Percentiles rank a stretch among this genome's conserved stretches.
Evolutionary conservation across 306 rosid genomes (phyloP).

Genomic region (Dryas octopetala): DNA sequence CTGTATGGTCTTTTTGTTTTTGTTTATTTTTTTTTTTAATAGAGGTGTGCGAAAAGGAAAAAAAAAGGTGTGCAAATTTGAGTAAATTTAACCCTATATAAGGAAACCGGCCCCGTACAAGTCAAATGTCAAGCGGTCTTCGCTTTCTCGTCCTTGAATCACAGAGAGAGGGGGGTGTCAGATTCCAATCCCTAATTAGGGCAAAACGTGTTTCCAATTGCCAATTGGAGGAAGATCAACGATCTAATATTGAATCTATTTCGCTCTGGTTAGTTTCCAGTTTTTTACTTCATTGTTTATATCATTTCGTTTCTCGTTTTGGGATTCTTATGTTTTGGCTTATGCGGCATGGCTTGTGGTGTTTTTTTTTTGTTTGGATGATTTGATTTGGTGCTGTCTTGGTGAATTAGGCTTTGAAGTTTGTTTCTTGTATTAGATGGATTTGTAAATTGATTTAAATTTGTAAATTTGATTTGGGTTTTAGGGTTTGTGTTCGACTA

Average conservation of each 20-base stretch:
- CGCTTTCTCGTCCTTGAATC: background rate
- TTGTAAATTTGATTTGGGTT: conserved; percentile 2
- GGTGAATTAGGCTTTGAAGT: background rate
- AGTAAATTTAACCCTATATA: background rate
- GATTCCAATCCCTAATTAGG: background rate
- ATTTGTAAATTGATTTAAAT: background rate
- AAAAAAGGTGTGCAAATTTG: no score
- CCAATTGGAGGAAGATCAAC: background rate
- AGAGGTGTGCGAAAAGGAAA: no score
- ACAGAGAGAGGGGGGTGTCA: background rate
- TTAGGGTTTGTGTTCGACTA: background rate
- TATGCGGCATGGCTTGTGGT: background rate
- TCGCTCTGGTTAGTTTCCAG: conserved; percentile 9
- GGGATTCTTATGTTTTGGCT: conserved; percentile 2
- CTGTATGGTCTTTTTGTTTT: background rate
- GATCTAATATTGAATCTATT: background rate
- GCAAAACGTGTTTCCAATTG: background rate
- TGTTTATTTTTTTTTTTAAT: no score
- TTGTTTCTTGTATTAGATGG: background rate
- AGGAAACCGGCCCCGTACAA: background rate
- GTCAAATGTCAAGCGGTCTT: background rate
- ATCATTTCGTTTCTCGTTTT: background rate
- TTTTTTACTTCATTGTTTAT: background rate
- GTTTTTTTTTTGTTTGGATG: background rate
- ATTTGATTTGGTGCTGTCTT: background rate